These are phyloP conservation scores for Pythium insidiosum DNA, from an alignment of 352 stramenopile species.

Conservation along the genomic window DNA sequence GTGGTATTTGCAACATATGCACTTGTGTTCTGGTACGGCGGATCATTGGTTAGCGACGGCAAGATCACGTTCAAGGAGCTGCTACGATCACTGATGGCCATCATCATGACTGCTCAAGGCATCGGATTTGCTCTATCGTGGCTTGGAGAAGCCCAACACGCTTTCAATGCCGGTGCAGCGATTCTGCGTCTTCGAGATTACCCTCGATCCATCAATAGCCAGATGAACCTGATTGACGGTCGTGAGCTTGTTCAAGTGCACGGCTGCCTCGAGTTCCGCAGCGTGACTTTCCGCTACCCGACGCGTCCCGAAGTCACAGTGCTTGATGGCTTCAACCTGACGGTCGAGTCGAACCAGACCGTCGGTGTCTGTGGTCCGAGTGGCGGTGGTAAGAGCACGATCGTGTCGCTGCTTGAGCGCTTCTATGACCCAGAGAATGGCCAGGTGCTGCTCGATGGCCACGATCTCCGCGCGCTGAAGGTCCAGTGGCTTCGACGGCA, in stretches of 20 bases:
- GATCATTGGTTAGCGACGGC: conserved; percentile 27
- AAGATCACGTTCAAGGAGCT: conserved; percentile 32
- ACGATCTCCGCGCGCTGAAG: conserved; percentile 29
- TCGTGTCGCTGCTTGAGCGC: conserved; percentile 17
- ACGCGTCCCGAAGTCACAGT: conserved; percentile 49
- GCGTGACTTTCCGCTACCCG: conserved; percentile 74
- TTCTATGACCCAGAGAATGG: conserved; percentile 17
- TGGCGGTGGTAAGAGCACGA: conserved; percentile 24
- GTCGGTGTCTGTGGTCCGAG: conserved; percentile 39
- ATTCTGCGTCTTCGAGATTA: conserved; percentile 27
- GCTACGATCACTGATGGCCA: conserved; percentile 48
- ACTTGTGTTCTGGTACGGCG: conserved; percentile 61
- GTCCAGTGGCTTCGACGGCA: conserved; percentile 27
- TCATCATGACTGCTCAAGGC: conserved; percentile 38
- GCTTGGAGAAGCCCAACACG: conserved; percentile 49
- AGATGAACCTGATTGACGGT: conserved; percentile 8
- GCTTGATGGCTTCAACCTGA: conserved; percentile 78
- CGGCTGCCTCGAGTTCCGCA: conserved; percentile 37
- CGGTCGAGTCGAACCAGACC: conserved; percentile 50
- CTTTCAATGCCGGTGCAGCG: conserved; percentile 37
- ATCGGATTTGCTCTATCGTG: conserved; percentile 18
- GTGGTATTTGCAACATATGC: conserved; percentile 40
- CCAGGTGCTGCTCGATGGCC: conserved; percentile 11
- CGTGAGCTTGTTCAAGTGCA: conserved; percentile 9
- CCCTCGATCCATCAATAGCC: conserved; percentile 23